phyloP scores from a whole-genome alignment of 169 alveolate genomes.

The Plasmodium ovale region DNA sequence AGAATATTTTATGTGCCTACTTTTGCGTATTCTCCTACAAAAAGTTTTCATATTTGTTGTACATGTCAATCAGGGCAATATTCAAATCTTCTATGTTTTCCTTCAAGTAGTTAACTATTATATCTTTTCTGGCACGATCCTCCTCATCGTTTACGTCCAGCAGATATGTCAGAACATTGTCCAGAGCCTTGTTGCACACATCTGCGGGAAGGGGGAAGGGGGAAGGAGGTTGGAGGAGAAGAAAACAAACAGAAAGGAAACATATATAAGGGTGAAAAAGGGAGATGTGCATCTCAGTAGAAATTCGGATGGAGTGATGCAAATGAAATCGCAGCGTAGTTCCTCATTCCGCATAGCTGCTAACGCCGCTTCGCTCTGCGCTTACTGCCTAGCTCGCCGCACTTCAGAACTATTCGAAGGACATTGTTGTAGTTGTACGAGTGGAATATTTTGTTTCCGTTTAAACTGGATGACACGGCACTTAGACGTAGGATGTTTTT shows the following conservation, averaged over 20 bases:
- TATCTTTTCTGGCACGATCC: conserved; percentile 8
- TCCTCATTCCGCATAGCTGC: no score
- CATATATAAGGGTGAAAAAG: not conserved
- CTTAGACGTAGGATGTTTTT: conserved; percentile 48
- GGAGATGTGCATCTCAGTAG: not conserved
- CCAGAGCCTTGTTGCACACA: conserved; percentile 38
- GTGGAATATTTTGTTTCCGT: conserved; percentile 49
- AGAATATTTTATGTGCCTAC: no score
- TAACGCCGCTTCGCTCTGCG: not conserved
- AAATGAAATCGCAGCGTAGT: no score
- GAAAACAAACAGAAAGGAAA: not conserved
- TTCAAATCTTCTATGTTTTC: conserved; percentile 68
- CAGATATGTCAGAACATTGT: conserved; percentile 18
- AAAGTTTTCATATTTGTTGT: conserved; percentile 33
- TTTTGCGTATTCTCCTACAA: conserved; percentile 11
- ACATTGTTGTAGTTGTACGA: conserved; percentile 46
- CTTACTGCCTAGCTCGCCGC: conserved; percentile 44
- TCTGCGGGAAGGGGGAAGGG: conserved; percentile 12
- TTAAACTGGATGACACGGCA: conserved; percentile 30
- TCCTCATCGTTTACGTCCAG: conserved; percentile 7
- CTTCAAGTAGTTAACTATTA: conserved; percentile 30
- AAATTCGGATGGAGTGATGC: not conserved
- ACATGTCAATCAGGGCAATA: conserved; percentile 47
- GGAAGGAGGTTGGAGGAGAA: not conserved
- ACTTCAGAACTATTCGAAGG: conserved; percentile 14